Conservation (phyloP, 768 basidiomycete species). For the Jaapia argillacea region DNA sequence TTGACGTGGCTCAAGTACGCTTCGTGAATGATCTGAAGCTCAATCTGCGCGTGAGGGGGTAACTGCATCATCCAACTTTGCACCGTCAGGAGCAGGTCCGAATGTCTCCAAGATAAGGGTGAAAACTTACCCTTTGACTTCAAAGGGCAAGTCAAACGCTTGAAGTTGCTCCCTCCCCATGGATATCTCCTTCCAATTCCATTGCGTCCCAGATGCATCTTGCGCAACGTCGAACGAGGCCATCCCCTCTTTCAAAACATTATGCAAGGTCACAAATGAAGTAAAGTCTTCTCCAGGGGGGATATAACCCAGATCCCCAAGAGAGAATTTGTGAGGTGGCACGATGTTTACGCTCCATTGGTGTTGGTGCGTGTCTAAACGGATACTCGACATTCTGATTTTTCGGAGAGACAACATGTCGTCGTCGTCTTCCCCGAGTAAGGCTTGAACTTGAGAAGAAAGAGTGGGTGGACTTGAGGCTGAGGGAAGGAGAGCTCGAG, state of each 20-base stretch:
- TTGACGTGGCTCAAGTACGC: conserved; percentile 15
- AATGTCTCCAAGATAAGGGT: not conserved
- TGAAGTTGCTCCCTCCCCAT: conserved; percentile 21
- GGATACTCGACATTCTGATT: not conserved
- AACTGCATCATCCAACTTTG: conserved; percentile 35
- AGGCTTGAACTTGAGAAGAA: too few relatives aligned
- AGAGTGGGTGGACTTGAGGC: too few relatives aligned
- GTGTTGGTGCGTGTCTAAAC: not conserved
- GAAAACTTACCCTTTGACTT: conserved; percentile 20
- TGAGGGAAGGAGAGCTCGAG: too few relatives aligned
- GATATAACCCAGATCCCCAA: conserved; percentile 18
- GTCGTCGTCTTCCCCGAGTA: not conserved
- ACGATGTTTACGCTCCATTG: not conserved
- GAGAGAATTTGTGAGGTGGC: not conserved
- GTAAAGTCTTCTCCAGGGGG: conserved; percentile 24
- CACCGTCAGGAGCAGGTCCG: not conserved
- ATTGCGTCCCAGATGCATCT: conserved; percentile 21
- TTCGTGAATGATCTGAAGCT: conserved; percentile 29
- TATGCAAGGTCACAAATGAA: conserved; percentile 28
- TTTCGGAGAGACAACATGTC: not conserved
- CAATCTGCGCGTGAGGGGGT: conserved; percentile 24
- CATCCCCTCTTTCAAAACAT: conserved; percentile 24
- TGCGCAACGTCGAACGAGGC: conserved; percentile 14
- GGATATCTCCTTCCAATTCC: conserved; percentile 27
- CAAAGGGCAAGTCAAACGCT: conserved; percentile 22